A percentile compares a stretch with the other conserved stretches of the same genome.
Evolutionary conservation across 2,329 filamentous ascomycete species (phyloP).

Genomic region (Microascus cirrosus): DNA sequence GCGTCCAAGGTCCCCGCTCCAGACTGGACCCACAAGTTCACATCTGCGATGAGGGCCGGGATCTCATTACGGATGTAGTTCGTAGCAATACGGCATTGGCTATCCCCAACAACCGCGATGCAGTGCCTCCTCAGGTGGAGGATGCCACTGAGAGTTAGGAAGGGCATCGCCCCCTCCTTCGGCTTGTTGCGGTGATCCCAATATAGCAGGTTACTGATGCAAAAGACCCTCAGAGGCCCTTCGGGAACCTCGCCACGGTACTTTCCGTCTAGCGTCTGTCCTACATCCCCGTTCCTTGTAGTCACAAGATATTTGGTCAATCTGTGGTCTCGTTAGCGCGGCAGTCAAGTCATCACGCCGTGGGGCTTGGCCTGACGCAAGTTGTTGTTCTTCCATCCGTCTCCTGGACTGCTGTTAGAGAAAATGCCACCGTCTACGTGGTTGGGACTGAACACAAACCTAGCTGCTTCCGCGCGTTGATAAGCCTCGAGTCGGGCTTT

Average conservation of each 20-base stretch:
- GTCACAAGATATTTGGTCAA: conserved; percentile 21
- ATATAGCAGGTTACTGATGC: conserved; percentile 31
- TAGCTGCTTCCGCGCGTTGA: conserved; percentile 5
- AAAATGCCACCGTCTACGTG: background rate
- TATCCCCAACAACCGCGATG: conserved; percentile 30
- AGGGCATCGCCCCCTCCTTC: conserved; percentile 13
- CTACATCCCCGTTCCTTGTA: conserved; percentile 24
- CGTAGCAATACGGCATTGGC: conserved; percentile 21
- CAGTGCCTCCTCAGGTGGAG: conserved; percentile 27
- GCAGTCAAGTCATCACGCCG: background rate
- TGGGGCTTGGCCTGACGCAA: conserved; percentile 13
- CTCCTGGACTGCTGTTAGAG: conserved; percentile 2
- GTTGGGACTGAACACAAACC: background rate
- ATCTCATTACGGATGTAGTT: conserved; percentile 28
- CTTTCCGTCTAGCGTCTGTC: conserved; percentile 11
- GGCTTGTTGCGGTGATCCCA: conserved; percentile 20
- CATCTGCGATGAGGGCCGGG: conserved; percentile 24
- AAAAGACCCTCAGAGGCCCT: conserved; percentile 23
- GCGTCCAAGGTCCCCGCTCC: conserved; percentile 23
- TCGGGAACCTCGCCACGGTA: conserved; percentile 16
- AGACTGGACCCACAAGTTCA: conserved; percentile 31
- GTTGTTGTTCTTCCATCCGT: conserved; percentile 8
- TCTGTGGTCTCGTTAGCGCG: conserved; percentile 8
- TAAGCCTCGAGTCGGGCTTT: background rate
- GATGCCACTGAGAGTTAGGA: conserved; percentile 30